Evolutionary conservation across 768 basidiomycete genomes (phyloP).

Genomic region (Podaxis carcinomalis): DNA sequence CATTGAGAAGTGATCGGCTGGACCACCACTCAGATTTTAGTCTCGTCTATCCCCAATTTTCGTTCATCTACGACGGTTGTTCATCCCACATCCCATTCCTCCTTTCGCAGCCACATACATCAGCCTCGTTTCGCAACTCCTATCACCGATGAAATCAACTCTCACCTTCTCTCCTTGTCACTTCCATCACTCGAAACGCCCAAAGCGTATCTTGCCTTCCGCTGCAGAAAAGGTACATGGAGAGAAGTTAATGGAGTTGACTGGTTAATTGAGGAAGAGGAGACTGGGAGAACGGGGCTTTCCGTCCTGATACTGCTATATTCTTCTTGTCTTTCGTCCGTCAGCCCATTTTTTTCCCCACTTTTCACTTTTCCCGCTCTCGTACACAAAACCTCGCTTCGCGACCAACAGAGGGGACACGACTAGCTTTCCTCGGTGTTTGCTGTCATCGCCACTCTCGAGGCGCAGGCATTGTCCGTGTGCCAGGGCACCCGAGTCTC

Average conservation of each 20-base stretch:
- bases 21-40: no score
- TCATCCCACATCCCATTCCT: neutral
- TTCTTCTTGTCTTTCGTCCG: neutral
- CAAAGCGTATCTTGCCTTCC: neutral
- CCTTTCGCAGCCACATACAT: neutral
- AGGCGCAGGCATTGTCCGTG: no score
- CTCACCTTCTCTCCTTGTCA: neutral
- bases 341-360: no score
- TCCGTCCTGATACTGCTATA: neutral
- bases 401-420: neutral
- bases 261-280: neutral
- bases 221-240: neutral
- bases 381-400: neutral
- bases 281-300: neutral
- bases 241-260: neutral
- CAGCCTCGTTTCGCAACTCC: neutral
- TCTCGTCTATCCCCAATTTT: no score
- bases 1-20: no score
- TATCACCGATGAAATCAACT: neutral
- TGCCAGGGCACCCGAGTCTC: neutral
- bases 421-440: no score
- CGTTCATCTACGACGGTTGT: neutral
- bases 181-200: neutral
- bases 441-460: no score
- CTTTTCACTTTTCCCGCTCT: neutral